Conservation (phyloP, 148 eudicot species). For the Simmondsia chinensis region DNA sequence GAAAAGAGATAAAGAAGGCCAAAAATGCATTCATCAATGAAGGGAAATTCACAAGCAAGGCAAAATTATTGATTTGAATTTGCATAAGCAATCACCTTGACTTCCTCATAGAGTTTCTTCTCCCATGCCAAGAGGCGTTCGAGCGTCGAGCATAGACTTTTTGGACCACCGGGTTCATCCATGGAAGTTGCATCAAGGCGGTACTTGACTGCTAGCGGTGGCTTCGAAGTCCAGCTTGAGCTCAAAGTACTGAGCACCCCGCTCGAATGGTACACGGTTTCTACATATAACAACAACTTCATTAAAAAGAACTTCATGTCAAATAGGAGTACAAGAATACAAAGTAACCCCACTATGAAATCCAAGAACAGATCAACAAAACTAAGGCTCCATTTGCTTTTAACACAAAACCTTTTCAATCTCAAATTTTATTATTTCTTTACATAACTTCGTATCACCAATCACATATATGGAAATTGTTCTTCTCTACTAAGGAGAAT, state of each 20-base stretch:
- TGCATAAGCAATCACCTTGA: slow-evolving; percentile 64
- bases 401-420: too few relatives aligned
- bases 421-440: too few relatives aligned
- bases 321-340: neutral
- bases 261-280: slow-evolving; percentile 94
- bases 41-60: neutral
- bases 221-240: slow-evolving; percentile 95
- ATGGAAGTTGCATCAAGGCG: slow-evolving; percentile 58
- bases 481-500: too few relatives aligned
- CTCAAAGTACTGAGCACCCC: slow-evolving; percentile 86
- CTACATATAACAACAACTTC: slow-evolving; percentile 24
- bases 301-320: slow-evolving; percentile 2
- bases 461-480: too few relatives aligned
- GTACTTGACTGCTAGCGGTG: slow-evolving; percentile 87
- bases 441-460: too few relatives aligned
- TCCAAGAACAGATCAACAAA: neutral
- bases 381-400: too few relatives aligned
- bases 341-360: neutral
- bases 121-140: slow-evolving; percentile 99
- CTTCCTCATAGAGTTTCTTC: slow-evolving; percentile 92
- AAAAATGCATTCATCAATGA: slow-evolving; percentile 8
- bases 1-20: neutral
- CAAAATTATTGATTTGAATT: too few relatives aligned
- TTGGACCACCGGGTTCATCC: slow-evolving; percentile 51
- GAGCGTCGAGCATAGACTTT: slow-evolving; percentile 85